Base-by-base conservation (phyloP, 2,329 filamentous ascomycete genomes). In the Pseudogymnoascus sp. region DNA sequence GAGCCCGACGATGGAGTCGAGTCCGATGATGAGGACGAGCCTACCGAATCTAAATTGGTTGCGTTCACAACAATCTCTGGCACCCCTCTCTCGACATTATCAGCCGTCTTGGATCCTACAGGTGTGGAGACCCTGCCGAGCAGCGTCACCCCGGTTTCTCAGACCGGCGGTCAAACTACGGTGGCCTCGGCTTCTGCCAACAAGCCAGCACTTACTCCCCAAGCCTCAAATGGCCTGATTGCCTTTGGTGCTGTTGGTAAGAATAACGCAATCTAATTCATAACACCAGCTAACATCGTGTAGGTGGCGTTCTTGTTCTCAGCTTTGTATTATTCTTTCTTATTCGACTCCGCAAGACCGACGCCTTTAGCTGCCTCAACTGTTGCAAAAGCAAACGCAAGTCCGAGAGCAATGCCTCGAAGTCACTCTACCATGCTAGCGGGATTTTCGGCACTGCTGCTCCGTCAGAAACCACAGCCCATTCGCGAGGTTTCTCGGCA, bases 201-300 rank as follows among this genome's bases (percentile, higher is more conserved):
- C n/a, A 54, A 54, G 11, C 28, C 47, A 32, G 12, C 47, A 32
- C 47, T 54, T 32, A 54, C 47, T 7, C 28, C 47, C 6, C 8
- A 54, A 32, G 47, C 28, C 6, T 32, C 47, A 32, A 54, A 54
- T 54, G 47, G 47, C 25, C 47, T 54, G 28, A 54, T 54, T 32
- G 47, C 47, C n/a, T 54, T 54, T 4, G 47, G 47, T 54, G 47
- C 47, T 20, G 16, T 54, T n/a, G 47, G 47, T 54, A 54, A 54
- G 28, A 6, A 32, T 20, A 4, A 12, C 11, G 1, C 28, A 32
- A 32, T 54, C 47, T 14, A 32, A 32, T 32, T 18, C n/a, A 18
- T 12, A 20, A 8, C 47, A 32, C 16, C 8, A 54, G 47, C 47
- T 54, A 54, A 54, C 32, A 54, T 18, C 25, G 18, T 7, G 12